These are phyloP conservation scores for Hyphopichia buzzinii DNA, from an alignment of 1,139 yeast genomes.

Conservation along the genomic window DNA sequence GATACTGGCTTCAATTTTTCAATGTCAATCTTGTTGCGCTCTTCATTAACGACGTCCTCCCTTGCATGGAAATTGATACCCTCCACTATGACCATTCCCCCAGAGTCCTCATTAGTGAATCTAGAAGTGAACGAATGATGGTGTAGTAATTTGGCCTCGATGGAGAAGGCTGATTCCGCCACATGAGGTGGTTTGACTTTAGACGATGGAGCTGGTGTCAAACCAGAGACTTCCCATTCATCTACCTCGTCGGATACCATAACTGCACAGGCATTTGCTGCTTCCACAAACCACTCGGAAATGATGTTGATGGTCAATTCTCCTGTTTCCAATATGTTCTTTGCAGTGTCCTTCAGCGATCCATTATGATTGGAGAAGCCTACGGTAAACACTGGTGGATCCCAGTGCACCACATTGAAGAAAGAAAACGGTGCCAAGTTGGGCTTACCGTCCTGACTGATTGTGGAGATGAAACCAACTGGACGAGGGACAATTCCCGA, in stretches of 20 bases:
- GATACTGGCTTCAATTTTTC: constrained; percentile 51
- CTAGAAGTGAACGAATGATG: constrained; percentile 48
- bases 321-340: constrained; percentile 47
- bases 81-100: constrained; percentile 47
- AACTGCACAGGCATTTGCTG: constrained; percentile 53
- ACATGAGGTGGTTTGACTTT: constrained; percentile 56
- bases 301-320: constrained; percentile 60
- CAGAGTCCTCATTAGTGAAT: constrained; percentile 28
- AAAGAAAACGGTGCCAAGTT: constrained; percentile 63
- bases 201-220: constrained; percentile 46
- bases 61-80: constrained; percentile 58
- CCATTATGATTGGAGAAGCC: constrained; percentile 45
- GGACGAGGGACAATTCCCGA: constrained; percentile 60
- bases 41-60: constrained; percentile 50
- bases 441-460: constrained; percentile 37
- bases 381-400: constrained; percentile 59
- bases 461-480: constrained; percentile 54
- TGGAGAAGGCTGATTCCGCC: constrained; percentile 58
- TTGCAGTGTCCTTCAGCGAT: constrained; percentile 46
- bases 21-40: constrained; percentile 40
- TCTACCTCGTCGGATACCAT: constrained; percentile 49
- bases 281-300: constrained; percentile 65
- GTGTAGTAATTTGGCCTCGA: constrained; percentile 51
- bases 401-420: constrained; percentile 47
- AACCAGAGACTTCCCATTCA: constrained; percentile 57